These are phyloP conservation scores for Penicillium turbatum DNA, from an alignment of 495 filamentous ascomycete species.

Conservation along the genomic window DNA sequence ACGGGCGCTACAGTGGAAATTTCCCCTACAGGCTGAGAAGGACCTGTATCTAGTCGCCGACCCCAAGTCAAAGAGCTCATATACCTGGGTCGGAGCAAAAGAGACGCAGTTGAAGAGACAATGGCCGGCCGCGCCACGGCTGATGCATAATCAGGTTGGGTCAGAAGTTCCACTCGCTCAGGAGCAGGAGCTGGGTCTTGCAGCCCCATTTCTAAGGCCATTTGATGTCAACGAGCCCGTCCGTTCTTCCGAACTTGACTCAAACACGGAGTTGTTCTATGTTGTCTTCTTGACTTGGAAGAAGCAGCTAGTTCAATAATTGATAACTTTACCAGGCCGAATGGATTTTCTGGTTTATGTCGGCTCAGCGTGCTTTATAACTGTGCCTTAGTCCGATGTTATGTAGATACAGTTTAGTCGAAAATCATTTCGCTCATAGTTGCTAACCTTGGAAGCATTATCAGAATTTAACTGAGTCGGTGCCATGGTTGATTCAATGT, in stretches of 20 bases:
- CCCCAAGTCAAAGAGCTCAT: background rate
- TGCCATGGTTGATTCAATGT: too few relatives aligned
- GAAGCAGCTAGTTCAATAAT: background rate
- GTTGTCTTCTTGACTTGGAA: conserved; percentile 2
- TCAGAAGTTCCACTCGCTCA: background rate
- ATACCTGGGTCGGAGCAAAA: conserved; percentile 13
- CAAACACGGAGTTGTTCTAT: background rate
- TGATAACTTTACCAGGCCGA: too few relatives aligned
- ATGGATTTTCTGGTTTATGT: too few relatives aligned
- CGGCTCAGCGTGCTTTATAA: too few relatives aligned
- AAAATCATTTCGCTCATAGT: too few relatives aligned
- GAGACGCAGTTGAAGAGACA: conserved; percentile 7
- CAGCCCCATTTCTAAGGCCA: conserved; percentile 59
- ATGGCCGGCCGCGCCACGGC: background rate
- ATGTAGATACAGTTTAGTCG: too few relatives aligned
- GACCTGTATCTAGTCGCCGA: conserved; percentile 5
- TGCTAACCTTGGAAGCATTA: too few relatives aligned
- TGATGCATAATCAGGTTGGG: background rate
- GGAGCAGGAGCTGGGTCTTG: conserved; percentile 14
- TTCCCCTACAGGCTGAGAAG: conserved; percentile 6
- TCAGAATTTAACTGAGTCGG: too few relatives aligned
- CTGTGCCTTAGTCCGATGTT: too few relatives aligned
- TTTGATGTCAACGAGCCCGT: conserved; percentile 67
- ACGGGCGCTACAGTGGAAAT: conserved; percentile 11
- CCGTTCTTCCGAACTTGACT: conserved; percentile 25